These are phyloP conservation scores for Davidsoniella virescens DNA, from an alignment of 2,329 filamentous ascomycete species.

Conservation along the genomic window DNA sequence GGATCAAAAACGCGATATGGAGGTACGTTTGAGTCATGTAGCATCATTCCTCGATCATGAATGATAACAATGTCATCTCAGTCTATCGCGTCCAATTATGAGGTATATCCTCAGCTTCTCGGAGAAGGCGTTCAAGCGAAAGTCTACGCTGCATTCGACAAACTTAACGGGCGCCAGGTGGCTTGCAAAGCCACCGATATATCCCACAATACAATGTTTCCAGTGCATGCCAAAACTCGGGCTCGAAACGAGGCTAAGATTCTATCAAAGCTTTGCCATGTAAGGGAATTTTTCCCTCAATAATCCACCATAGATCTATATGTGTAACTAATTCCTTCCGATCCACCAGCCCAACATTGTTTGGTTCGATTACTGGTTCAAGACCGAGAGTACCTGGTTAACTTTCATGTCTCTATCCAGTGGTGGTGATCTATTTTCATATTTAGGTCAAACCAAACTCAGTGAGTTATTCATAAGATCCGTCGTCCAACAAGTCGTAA, in stretches of 20 bases:
- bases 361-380: conserved; percentile 1
- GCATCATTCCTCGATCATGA: too few species aligned
- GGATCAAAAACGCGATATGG: not conserved
- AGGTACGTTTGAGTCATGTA: not conserved
- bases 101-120: conserved; percentile 21
- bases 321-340: not conserved
- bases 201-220: too few species aligned
- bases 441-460: conserved; percentile 19
- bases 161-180: conserved; percentile 37
- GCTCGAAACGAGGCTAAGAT: conserved; percentile 22
- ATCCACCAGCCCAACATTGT: conserved; percentile 8
- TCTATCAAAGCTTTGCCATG: conserved; percentile 36
- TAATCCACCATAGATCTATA: not conserved
- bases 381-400: conserved; percentile 21
- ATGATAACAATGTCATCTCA: conserved; percentile 12
- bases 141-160: conserved; percentile 28
- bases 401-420: conserved; percentile 41
- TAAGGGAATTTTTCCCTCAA: conserved; percentile 19
- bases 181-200: conserved; percentile 40
- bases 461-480: conserved; percentile 14
- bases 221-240: conserved; percentile 13
- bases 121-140: conserved; percentile 23
- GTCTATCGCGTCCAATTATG: conserved; percentile 22
- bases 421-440: conserved; percentile 37
- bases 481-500: conserved; percentile 31